A percentile compares a stretch with the other conserved stretches of the same genome.
phyloP scores from a whole-genome alignment of 192 early-diverging fungal genomes.

The Coemansia erecta region DNA sequence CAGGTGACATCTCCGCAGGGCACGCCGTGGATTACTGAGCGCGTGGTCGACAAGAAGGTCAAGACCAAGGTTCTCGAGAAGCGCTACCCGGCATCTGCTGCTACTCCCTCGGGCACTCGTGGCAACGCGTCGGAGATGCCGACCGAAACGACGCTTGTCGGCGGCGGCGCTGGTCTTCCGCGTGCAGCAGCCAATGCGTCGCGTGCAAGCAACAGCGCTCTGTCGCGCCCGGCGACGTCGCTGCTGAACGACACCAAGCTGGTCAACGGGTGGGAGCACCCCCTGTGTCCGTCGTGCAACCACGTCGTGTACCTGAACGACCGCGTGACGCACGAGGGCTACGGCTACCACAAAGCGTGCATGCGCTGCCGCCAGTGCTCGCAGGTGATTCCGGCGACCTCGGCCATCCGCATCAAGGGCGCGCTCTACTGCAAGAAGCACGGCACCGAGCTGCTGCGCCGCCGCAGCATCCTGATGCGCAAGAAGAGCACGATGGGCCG shows the following conservation, averaged over 20 bases:
- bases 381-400: slow-evolving; percentile 33
- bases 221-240: slow-evolving; percentile 45
- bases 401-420: slow-evolving; percentile 51
- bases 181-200: slow-evolving; percentile 7
- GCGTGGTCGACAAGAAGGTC: slow-evolving; percentile 50
- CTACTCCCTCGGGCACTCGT: background rate
- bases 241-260: slow-evolving; percentile 47
- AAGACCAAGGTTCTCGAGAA: slow-evolving; percentile 54
- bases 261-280: slow-evolving; percentile 55
- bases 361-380: slow-evolving; percentile 54
- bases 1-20: slow-evolving; percentile 48
- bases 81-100: slow-evolving; percentile 36
- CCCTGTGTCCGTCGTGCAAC: slow-evolving; percentile 48
- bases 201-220: slow-evolving; percentile 15
- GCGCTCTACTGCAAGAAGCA: slow-evolving; percentile 56
- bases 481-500: slow-evolving; percentile 55
- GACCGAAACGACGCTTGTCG: slow-evolving; percentile 27
- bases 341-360: slow-evolving; percentile 55
- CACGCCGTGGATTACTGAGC: slow-evolving; percentile 53
- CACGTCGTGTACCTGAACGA: slow-evolving; percentile 50
- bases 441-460: slow-evolving; percentile 47
- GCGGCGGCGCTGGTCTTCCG: slow-evolving; percentile 24
- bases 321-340: slow-evolving; percentile 51
- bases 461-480: slow-evolving; percentile 58
- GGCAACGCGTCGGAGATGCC: background rate